These are phyloP conservation scores for Penicillium decumbens DNA, from an alignment of 2,329 filamentous ascomycete genomes.

Conservation along the genomic window DNA sequence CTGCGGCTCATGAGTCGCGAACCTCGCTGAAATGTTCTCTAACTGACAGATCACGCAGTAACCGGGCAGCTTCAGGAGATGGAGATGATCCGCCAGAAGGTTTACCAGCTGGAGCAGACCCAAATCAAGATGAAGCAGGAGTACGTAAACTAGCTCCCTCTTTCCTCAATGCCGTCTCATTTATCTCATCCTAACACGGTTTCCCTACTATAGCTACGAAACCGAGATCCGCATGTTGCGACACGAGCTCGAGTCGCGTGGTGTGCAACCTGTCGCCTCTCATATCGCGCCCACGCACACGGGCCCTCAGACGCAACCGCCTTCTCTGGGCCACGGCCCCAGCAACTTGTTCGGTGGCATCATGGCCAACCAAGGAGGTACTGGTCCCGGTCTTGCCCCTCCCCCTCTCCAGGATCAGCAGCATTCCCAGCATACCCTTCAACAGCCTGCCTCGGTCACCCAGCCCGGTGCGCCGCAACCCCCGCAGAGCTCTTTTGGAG, in stretches of 20 bases:
- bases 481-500: constrained; percentile 65
- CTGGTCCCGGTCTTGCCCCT: constrained; percentile 75
- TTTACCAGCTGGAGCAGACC: constrained; percentile 85
- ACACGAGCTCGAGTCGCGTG: constrained; percentile 75
- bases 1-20: constrained; percentile 13
- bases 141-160: constrained; percentile 51
- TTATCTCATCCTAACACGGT: background rate
- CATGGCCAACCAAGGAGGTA: constrained; percentile 85
- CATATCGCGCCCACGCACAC: constrained; percentile 71
- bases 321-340: constrained; percentile 76
- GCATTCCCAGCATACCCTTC: constrained; percentile 55
- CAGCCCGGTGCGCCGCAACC: constrained; percentile 64
- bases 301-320: constrained; percentile 79
- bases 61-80: constrained; percentile 89
- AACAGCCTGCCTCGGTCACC: constrained; percentile 55
- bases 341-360: constrained; percentile 93
- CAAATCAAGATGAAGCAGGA: constrained; percentile 87
- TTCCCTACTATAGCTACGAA: constrained; percentile 66
- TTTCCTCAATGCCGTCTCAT: background rate
- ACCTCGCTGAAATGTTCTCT: constrained; percentile 22
- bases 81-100: constrained; percentile 87
- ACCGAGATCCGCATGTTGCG: constrained; percentile 81
- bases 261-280: constrained; percentile 59
- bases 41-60: constrained; percentile 54
- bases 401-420: constrained; percentile 65